A percentile compares a stretch with the other conserved stretches of the same genome.
Conservation (phyloP, 169 alveolate species). For the Cryptosporidium ubiquitum region DNA sequence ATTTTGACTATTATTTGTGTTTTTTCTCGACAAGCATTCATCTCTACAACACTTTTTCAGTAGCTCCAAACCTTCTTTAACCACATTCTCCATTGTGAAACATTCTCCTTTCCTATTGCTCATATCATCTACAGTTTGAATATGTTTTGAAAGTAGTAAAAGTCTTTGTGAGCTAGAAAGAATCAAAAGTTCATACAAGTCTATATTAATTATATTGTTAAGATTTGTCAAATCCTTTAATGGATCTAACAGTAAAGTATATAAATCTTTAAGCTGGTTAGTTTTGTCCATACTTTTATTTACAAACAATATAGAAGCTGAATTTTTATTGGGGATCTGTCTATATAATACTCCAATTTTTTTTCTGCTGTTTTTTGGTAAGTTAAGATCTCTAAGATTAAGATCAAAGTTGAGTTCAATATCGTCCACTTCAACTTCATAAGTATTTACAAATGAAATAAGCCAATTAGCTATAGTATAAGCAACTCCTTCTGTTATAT, state of each 20-base stretch:
- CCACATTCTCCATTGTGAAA: background rate
- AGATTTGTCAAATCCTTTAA: background rate
- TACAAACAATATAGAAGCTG: constrained; percentile 32
- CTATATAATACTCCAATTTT: constrained; percentile 33
- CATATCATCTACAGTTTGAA: background rate
- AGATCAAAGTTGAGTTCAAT: constrained; percentile 33
- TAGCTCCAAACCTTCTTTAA: constrained; percentile 21
- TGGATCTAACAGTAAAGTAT: constrained; percentile 20
- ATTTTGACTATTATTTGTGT: background rate
- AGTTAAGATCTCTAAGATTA: background rate
- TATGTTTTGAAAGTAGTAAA: constrained; percentile 25
- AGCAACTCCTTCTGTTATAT: background rate
- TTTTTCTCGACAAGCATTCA: constrained; percentile 2
- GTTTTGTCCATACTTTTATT: constrained; percentile 24
- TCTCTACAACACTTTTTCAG: constrained; percentile 1
- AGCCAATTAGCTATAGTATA: constrained; percentile 32
- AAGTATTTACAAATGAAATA: constrained; percentile 31
- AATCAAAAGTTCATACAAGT: constrained; percentile 41
- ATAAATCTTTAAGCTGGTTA: constrained; percentile 40
- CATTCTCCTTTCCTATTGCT: background rate
- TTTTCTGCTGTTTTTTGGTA: constrained; percentile 7
- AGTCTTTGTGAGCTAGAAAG: constrained; percentile 32
- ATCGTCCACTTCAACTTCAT: constrained; percentile 31
- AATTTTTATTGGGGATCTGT: constrained; percentile 27
- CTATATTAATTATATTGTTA: constrained; percentile 20